phyloP scores from a whole-genome alignment of 2,329 filamentous ascomycete genomes.

The Cladophialophora yegresii region DNA sequence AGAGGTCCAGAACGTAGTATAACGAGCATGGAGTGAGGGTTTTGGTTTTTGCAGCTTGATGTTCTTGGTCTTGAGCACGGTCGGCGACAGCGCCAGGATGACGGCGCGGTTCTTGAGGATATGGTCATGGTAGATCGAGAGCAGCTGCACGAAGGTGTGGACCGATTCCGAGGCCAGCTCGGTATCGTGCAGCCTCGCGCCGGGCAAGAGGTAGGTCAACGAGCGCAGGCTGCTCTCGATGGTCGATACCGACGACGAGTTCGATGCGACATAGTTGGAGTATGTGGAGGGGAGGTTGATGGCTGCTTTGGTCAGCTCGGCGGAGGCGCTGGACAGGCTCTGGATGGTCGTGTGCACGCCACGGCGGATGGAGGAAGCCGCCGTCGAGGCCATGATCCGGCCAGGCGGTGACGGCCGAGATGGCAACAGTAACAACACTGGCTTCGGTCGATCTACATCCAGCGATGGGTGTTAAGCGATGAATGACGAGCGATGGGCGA shows the following conservation, averaged over 20 bases:
- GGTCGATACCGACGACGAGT: constrained; percentile 88
- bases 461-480: neutral
- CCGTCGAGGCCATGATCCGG: constrained; percentile 29
- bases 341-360: constrained; percentile 29
- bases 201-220: constrained; percentile 93
- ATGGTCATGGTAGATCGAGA: constrained; percentile 31
- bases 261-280: constrained; percentile 90
- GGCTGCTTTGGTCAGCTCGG: constrained; percentile 29
- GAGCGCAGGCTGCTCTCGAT: constrained; percentile 92
- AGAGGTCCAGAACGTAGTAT: constrained; percentile 64
- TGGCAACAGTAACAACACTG: neutral
- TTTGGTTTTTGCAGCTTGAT: constrained; percentile 40
- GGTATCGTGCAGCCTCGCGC: constrained; percentile 64
- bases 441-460: constrained; percentile 3
- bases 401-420: neutral
- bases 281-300: constrained; percentile 51
- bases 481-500: neutral
- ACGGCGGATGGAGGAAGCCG: constrained; percentile 30
- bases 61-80: constrained; percentile 37
- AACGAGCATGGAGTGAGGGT: constrained; percentile 62
- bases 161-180: constrained; percentile 89
- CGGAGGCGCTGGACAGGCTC: constrained; percentile 30
- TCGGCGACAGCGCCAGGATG: constrained; percentile 71
- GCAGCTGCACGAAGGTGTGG: constrained; percentile 35
- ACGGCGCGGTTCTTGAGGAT: constrained; percentile 35